Conservation (phyloP, 2,329 filamentous ascomycete species). For the Hypoxylon sp. region DNA sequence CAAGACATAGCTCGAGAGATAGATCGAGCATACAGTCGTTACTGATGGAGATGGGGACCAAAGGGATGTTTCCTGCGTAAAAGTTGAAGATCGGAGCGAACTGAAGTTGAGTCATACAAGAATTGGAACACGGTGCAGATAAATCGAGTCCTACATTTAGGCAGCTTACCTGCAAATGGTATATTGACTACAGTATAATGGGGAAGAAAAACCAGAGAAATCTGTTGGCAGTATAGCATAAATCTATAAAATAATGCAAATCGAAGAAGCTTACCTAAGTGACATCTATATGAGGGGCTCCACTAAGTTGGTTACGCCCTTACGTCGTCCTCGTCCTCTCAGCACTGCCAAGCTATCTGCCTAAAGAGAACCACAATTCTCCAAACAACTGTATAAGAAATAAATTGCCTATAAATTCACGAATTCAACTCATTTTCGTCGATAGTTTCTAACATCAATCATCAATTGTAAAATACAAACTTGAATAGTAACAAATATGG, state of each 20-base stretch:
- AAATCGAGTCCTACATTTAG: neutral
- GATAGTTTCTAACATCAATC: too few relatives aligned
- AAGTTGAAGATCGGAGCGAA: neutral
- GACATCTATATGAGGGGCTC: neutral
- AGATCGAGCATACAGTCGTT: neutral
- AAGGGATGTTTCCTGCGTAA: neutral
- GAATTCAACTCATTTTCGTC: too few relatives aligned
- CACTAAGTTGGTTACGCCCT: neutral
- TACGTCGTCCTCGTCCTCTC: neutral
- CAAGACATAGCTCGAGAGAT: too few relatives aligned
- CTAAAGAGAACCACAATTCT: neutral
- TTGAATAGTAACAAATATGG: constrained; percentile 15
- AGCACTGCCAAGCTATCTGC: neutral
- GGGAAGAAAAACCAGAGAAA: neutral
- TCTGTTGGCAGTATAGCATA: neutral
- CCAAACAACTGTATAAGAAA: neutral
- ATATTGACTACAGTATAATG: neutral
- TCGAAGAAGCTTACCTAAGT: neutral
- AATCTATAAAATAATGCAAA: neutral
- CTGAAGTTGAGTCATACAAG: neutral
- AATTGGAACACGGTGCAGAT: neutral
- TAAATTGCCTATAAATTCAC: neutral
- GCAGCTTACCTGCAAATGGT: neutral
- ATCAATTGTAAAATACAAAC: too few relatives aligned
- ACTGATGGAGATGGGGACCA: neutral